These are phyloP conservation scores for Dryadomyces sulphureus DNA, from an alignment of 2,329 filamentous ascomycete genomes.

Conservation along the genomic window DNA sequence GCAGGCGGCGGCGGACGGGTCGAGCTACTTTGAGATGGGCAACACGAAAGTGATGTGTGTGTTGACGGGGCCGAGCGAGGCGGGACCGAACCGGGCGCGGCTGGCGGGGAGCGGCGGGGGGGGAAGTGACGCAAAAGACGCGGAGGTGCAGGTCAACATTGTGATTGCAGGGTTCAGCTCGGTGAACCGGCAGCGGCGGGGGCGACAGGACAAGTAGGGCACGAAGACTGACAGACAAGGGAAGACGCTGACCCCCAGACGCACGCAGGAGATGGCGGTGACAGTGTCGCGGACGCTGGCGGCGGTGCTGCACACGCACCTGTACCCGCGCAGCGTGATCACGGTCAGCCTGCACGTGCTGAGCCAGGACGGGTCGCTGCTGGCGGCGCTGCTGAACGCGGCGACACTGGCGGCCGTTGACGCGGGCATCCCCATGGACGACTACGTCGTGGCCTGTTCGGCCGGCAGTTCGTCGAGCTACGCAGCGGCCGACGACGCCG, in stretches of 20 bases:
- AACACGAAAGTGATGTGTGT: slow-evolving; percentile 96
- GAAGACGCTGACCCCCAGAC: slow-evolving; percentile 37
- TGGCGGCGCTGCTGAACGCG: slow-evolving; percentile 84
- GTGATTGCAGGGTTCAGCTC: slow-evolving; percentile 78
- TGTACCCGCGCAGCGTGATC: slow-evolving; percentile 82
- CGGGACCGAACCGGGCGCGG: slow-evolving; percentile 22
- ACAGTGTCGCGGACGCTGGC: slow-evolving; percentile 67
- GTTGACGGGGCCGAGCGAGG: slow-evolving; percentile 72
- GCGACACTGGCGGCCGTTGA: slow-evolving; percentile 84
- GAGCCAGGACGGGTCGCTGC: slow-evolving; percentile 75
- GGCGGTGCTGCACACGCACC: slow-evolving; percentile 64
- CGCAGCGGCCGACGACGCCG: slow-evolving; percentile 47
- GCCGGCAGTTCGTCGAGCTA: slow-evolving; percentile 63
- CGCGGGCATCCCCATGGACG: slow-evolving; percentile 87
- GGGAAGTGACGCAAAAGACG: slow-evolving; percentile 27
- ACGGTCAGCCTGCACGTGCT: slow-evolving; percentile 74
- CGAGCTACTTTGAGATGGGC: slow-evolving; percentile 88
- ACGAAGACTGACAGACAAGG: too few species aligned
- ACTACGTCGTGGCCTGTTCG: slow-evolving; percentile 80
- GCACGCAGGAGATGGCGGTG: slow-evolving; percentile 65
- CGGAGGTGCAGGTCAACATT: slow-evolving; percentile 66
- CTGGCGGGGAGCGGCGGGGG: slow-evolving; percentile 16
- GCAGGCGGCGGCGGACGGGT: slow-evolving; percentile 84
- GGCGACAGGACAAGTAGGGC: slow-evolving; percentile 62
- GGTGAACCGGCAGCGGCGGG: slow-evolving; percentile 67